These are phyloP conservation scores for Beauveria asiatica DNA, from an alignment of 2,329 filamentous ascomycete genomes.

Conservation along the genomic window DNA sequence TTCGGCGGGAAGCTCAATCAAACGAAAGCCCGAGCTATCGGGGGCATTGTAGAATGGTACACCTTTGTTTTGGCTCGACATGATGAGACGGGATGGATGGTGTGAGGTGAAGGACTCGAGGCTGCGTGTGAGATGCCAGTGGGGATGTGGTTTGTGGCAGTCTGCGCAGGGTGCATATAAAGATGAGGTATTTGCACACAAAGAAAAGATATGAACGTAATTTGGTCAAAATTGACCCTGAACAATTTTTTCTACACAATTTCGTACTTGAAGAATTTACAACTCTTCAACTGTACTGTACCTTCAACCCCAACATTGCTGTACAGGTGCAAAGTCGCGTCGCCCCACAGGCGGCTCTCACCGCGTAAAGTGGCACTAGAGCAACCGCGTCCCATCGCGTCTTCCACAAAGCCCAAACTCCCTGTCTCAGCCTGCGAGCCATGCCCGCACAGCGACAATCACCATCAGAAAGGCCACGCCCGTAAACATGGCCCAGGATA, in stretches of 20 bases:
- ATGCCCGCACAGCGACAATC: background rate
- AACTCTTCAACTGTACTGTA: no score
- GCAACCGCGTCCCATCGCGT: constrained; percentile 8
- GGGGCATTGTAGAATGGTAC: constrained; percentile 44
- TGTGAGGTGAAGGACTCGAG: background rate
- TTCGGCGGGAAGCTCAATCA: constrained; percentile 54
- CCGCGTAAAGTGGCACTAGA: constrained; percentile 8
- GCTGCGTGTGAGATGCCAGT: background rate
- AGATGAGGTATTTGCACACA: no score
- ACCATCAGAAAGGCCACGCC: background rate
- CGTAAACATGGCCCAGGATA: background rate
- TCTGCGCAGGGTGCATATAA: background rate
- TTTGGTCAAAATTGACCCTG: background rate
- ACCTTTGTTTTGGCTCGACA: constrained; percentile 41
- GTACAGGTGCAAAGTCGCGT: background rate
- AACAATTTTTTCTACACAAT: background rate
- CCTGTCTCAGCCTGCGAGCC: background rate
- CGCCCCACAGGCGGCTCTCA: background rate
- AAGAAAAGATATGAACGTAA: no score
- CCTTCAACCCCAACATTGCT: background rate
- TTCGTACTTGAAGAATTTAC: no score
- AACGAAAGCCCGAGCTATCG: constrained; percentile 44
- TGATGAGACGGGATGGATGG: constrained; percentile 11
- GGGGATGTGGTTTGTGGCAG: background rate
- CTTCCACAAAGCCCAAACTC: background rate